A percentile compares a stretch with the other conserved stretches of the same genome.
These are phyloP conservation scores for Papiliotrema terrestris DNA, from an alignment of 1,284 basidiomycete genomes.

Conservation along the genomic window DNA sequence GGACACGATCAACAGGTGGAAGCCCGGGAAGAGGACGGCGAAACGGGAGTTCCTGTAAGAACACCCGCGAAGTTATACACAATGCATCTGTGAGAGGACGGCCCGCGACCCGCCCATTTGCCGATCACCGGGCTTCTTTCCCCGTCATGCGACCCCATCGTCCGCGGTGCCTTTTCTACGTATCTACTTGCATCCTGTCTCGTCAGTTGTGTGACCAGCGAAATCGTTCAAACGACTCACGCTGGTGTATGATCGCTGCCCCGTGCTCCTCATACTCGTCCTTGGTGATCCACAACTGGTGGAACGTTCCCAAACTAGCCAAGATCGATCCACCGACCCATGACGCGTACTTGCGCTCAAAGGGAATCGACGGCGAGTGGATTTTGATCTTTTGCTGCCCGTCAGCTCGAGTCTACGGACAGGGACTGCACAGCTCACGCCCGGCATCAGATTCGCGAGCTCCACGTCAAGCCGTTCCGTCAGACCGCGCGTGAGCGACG, in stretches of 20 bases:
- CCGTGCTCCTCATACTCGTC: slow-evolving; percentile 77
- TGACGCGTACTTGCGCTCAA: slow-evolving; percentile 80
- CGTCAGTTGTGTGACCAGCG: neutral
- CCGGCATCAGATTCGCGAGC: slow-evolving; percentile 69
- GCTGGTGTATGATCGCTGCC: slow-evolving; percentile 46
- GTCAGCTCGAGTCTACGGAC: neutral
- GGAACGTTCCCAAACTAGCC: slow-evolving; percentile 90
- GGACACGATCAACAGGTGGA: no score
- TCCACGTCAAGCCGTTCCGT: slow-evolving; percentile 80
- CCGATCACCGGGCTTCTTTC: no score
- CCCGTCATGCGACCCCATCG: neutral
- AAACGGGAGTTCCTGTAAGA: no score
- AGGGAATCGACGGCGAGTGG: slow-evolving; percentile 80
- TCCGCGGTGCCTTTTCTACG: no score
- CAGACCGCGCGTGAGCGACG: slow-evolving; percentile 80
- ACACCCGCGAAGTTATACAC: no score
- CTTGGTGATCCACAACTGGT: slow-evolving; percentile 89
- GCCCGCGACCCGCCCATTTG: no score
- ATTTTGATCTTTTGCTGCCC: slow-evolving; percentile 62
- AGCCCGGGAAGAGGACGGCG: no score
- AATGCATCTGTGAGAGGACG: no score
- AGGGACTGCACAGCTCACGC: slow-evolving; percentile 56
- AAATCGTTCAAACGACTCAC: slow-evolving; percentile 22
- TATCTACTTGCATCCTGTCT: slow-evolving; percentile 14
- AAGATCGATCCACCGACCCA: slow-evolving; percentile 94